Percentiles rank a stretch among this genome's conserved stretches.
Evolutionary conservation across 306 rosid genomes (phyloP).

Genomic region (Acacia crassicarpa): DNA sequence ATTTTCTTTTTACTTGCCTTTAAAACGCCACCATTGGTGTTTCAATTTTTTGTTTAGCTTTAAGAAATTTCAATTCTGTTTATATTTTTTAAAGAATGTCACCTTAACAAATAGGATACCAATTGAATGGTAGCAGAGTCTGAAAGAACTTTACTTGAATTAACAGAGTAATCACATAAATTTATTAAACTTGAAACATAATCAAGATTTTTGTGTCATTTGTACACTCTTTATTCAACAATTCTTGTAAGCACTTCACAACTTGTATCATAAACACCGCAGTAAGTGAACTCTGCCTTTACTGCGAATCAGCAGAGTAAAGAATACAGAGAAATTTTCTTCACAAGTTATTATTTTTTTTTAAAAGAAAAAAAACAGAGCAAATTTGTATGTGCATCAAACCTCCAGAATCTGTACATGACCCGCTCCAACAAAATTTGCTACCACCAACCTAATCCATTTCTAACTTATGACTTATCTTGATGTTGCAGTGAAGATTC

Average conservation of each 20-base stretch:
- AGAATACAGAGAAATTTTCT: background rate
- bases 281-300: background rate
- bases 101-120: background rate
- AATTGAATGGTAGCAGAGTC: no score
- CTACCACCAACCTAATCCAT: background rate
- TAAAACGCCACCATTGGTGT: background rate
- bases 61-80: background rate
- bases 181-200: background rate
- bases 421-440: background rate
- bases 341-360: background rate
- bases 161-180: background rate
- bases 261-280: background rate
- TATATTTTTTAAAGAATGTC: no score
- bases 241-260: background rate
- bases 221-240: background rate
- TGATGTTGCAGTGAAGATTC: constrained; percentile 50
- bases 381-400: constrained; percentile 12
- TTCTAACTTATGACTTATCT: background rate
- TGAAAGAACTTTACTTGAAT: background rate
- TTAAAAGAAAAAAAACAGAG: background rate
- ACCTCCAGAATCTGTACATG: constrained; percentile 25
- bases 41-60: background rate
- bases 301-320: background rate
- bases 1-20: background rate
- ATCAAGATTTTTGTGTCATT: background rate